A percentile compares a stretch with the other conserved stretches of the same genome.
Evolutionary conservation across 768 basidiomycete genomes (phyloP).

Genomic region (Guyanaporus albipodus): DNA sequence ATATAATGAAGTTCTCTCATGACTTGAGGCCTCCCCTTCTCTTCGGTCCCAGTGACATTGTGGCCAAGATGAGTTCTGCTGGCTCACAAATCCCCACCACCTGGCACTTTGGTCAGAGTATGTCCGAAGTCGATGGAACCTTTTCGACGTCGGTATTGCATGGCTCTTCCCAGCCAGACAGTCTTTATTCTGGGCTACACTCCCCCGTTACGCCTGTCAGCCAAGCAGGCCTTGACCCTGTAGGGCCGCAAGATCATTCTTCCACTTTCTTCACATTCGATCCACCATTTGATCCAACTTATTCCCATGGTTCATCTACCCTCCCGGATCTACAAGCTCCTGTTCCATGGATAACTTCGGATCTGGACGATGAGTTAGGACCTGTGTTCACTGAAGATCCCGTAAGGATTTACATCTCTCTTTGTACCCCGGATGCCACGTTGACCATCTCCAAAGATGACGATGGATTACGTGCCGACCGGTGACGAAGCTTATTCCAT

Average conservation of each 20-base stretch:
- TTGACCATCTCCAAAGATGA: background rate
- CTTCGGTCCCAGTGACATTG: background rate
- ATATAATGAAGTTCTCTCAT: background rate
- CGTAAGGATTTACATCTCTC: background rate
- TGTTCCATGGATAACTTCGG: background rate
- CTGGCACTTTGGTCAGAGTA: too few species aligned
- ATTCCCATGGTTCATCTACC: background rate
- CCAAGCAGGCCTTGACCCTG: background rate
- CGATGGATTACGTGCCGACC: background rate
- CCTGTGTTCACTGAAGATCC: background rate
- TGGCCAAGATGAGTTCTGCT: background rate
- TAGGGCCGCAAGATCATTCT: background rate
- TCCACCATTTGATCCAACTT: background rate
- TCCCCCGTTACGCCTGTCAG: background rate
- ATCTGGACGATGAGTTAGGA: background rate
- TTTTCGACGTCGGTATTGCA: background rate
- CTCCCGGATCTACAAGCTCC: background rate
- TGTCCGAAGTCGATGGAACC: background rate
- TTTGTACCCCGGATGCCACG: background rate
- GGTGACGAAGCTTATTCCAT: background rate
- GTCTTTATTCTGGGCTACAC: background rate
- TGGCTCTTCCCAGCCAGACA: background rate
- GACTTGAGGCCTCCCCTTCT: background rate
- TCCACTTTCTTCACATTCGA: background rate
- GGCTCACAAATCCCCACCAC: accelerated